Base-by-base conservation (phyloP, 768 basidiomycete genomes). In the Tulasnella sp. region DNA sequence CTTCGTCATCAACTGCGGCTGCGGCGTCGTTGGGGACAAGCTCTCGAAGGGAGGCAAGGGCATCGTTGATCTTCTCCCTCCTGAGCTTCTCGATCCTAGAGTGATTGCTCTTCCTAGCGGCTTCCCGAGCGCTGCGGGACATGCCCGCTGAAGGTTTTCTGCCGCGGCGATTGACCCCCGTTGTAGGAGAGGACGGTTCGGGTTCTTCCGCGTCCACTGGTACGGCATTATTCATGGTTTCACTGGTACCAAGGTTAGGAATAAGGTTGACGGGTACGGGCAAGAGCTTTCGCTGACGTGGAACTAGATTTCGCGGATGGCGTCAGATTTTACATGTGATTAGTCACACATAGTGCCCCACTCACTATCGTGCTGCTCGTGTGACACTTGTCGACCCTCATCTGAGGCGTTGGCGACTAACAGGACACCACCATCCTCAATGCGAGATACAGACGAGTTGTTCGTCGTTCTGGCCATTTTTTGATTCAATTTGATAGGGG, bases 21-120 rank as follows among this genome's bases (percentile, higher is more conserved):
- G 34, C 34, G 15, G 34, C 34, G 19, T 23, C 58, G 47, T 21
- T 42, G 0, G 91, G 90, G 0, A 95, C 89, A 66, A 96, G 82
- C 64, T 77, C 76, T 63, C 84, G 81, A 47, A 97, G 73, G 1
- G 84, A 81, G 2, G 84, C 77, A 4, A 97, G 77, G 0, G 93
- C 90, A 53, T 90, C 85, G 68, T 98, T 98, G 64, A 98, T 97
- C 78, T 96, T 96, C 10, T 94, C 95, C 61, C 94, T 78, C 29
- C 94, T 75, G 0, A 93, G 83, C 68, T 94, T 88, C 73, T 98
- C 94, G 69, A 98, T 98, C 63, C 93, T 82, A 4, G 86, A 89
- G 68, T 98, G 94, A 72, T 96, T 96, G 34, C 90, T 81, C 70
- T 94, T 91, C 54, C 94, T 82, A 71, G 90, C 84, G 1, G 85